These are phyloP conservation scores for Jamesozyma hellenica DNA, from an alignment of 805 yeast species.

Conservation along the genomic window DNA sequence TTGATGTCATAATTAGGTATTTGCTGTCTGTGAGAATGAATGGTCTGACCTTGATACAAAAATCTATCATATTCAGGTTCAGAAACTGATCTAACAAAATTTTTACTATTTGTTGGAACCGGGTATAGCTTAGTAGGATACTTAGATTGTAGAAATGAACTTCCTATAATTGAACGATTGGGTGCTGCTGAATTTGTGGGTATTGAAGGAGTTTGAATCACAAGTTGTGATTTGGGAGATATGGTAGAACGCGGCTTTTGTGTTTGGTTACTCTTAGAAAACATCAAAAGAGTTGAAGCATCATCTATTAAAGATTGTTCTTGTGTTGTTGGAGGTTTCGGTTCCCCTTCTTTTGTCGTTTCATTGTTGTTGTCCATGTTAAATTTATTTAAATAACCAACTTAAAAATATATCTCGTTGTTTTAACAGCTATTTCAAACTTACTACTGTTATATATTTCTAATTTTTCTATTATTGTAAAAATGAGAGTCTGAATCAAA, in stretches of 20 bases:
- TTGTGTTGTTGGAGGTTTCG: background rate
- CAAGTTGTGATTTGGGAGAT: background rate
- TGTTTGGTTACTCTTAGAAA: constrained; percentile 42
- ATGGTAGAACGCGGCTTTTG: background rate
- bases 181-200: background rate
- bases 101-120: background rate
- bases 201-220: background rate
- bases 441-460: no score
- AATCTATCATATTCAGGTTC: background rate
- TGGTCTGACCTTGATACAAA: background rate
- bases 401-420: no score
- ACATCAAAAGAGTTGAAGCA: constrained; percentile 53
- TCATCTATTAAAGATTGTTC: constrained; percentile 38
- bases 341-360: background rate
- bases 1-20: background rate
- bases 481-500: no score
- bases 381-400: no score
- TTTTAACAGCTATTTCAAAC: no score
- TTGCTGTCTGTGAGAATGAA: background rate
- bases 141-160: background rate
- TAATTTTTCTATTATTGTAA: no score
- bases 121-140: background rate
- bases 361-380: background rate
- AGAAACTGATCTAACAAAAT: background rate
- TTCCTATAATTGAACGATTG: background rate